A percentile compares a stretch with the other conserved stretches of the same genome.
phyloP scores from a whole-genome alignment of 345 rosid genomes.

The Lagerstroemia speciosa region DNA sequence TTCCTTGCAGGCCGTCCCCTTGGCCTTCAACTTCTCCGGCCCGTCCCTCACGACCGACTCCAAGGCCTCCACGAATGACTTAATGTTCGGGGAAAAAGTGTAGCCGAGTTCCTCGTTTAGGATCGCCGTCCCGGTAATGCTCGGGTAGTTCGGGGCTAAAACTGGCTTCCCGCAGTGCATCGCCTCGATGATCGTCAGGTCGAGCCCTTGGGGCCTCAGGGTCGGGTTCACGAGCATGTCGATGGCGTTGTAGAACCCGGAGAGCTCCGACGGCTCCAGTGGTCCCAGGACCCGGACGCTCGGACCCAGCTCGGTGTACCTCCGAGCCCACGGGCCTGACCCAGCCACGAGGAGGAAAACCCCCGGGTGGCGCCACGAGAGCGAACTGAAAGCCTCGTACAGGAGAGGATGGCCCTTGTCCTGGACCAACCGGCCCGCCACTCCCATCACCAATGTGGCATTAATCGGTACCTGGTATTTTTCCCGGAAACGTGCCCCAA shows the following conservation, averaged over 20 bases:
- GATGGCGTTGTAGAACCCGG: conserved; percentile 50
- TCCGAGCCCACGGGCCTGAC: conserved; percentile 64
- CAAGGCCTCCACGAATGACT: conserved; percentile 49
- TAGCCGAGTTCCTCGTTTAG: conserved; percentile 43
- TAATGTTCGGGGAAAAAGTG: conserved; percentile 60
- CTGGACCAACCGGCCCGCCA: conserved; percentile 62
- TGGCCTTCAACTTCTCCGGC: conserved; percentile 28
- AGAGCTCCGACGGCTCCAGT: conserved; percentile 38
- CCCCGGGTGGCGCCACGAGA: conserved; percentile 24
- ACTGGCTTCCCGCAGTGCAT: conserved; percentile 72
- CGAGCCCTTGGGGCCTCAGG: conserved; percentile 62
- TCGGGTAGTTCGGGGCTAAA: conserved; percentile 55
- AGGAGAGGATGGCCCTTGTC: conserved; percentile 76
- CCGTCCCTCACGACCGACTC: conserved; percentile 43
- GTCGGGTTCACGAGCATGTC: conserved; percentile 74
- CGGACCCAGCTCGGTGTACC: conserved; percentile 45
- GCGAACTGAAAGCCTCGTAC: conserved; percentile 40
- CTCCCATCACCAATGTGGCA: conserved; percentile 45
- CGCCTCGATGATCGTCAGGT: conserved; percentile 58
- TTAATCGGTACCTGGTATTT: conserved; percentile 34
- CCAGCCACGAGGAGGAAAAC: conserved; percentile 56
- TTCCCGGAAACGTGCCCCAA: conserved; percentile 31
- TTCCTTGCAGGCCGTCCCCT: conserved; percentile 40
- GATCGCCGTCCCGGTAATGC: conserved; percentile 58
- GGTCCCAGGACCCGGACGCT: conserved; percentile 52